Base-by-base conservation (phyloP, 495 filamentous ascomycete genomes). In the Tuber aestivum region DNA sequence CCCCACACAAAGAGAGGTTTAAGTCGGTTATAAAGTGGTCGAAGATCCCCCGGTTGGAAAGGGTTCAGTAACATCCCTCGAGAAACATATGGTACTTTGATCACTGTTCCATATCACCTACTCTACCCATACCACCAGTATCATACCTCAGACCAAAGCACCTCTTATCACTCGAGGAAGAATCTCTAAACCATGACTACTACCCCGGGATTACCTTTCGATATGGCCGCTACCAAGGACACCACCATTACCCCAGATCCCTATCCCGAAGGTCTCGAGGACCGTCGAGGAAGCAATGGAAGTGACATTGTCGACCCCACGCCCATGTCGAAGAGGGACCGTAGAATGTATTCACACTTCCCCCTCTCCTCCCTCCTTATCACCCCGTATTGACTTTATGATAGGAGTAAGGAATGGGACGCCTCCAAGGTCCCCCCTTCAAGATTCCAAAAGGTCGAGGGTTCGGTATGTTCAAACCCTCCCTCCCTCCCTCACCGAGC, bases 341-440 rank as follows among this genome's bases (percentile, higher is more conserved):
- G 78, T 20, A 79, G 78, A 75, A 75, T 79, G 78, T 79, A 79
- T 5, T 76, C 27, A n/a, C 21, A 21, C 42, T n/a, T 45, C 16
- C 42, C 10, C 23, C 27, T 56, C 50, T 45, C 9, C n/a, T 7
- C 41, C 37, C 32, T 16, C 6, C 41, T 23, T 42, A 37, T 42
- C 27, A 48, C 32, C 32, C 16, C 27, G 40, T 35, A 21, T 70
- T 75, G 72, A 78, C 68, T 65, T 6, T 65, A 20, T 56, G 10
- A 69, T 20, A 79, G 78, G 80, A 81, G 79, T 48, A 78, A 80
- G 69, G 80, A 81, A 79, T 81, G 80, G 80, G 80, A 81, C 18
- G 80, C 80, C 37, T 79, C 79, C 40, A 75, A 79, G 69, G 77
- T 75, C 4, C 82, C 82, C n/a, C 82, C 82, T 27, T 77, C 74